These are phyloP conservation scores for Gloeopeniophorella convolvens DNA, from an alignment of 768 basidiomycete species.

Conservation along the genomic window DNA sequence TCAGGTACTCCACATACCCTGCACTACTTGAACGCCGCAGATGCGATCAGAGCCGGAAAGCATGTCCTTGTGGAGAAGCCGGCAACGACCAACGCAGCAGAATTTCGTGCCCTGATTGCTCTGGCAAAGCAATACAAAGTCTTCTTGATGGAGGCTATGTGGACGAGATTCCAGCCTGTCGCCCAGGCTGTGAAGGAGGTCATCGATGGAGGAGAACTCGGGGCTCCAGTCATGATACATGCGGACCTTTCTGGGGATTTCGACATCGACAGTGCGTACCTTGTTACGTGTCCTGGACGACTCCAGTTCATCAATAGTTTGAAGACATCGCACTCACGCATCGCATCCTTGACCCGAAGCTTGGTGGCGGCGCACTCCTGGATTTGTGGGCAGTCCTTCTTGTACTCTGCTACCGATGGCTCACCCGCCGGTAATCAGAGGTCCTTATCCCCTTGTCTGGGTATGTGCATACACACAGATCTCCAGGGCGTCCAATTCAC, in stretches of 20 bases:
- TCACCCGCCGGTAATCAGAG: conserved; percentile 34
- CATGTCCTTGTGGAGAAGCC: conserved; percentile 89
- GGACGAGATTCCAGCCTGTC: conserved; percentile 80
- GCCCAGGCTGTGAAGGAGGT: conserved; percentile 56
- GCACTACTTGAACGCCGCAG: conserved; percentile 73
- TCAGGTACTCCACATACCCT: conserved; percentile 78
- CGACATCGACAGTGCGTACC: conserved; percentile 50
- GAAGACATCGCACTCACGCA: conserved; percentile 62
- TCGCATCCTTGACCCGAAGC: conserved; percentile 68
- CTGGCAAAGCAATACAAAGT: conserved; percentile 73
- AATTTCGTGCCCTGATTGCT: conserved; percentile 63
- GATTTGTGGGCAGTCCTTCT: conserved; percentile 54
- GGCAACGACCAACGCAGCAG: conserved; percentile 69
- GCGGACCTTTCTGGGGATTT: conserved; percentile 77
- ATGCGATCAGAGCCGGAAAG: conserved; percentile 72
- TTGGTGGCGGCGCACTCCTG: conserved; percentile 80
- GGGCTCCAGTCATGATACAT: conserved; percentile 57
- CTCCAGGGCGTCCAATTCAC: not conserved
- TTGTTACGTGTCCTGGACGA: not conserved
- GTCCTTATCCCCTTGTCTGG: conserved; percentile 81
- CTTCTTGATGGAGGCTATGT: conserved; percentile 91
- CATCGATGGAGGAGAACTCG: conserved; percentile 56
- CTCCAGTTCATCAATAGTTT: not conserved
- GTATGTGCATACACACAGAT: conserved; percentile 31
- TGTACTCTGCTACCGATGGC: not conserved